Conservation (phyloP, 2,329 filamentous ascomycete genomes). For the Trichoderma aggressivum region DNA sequence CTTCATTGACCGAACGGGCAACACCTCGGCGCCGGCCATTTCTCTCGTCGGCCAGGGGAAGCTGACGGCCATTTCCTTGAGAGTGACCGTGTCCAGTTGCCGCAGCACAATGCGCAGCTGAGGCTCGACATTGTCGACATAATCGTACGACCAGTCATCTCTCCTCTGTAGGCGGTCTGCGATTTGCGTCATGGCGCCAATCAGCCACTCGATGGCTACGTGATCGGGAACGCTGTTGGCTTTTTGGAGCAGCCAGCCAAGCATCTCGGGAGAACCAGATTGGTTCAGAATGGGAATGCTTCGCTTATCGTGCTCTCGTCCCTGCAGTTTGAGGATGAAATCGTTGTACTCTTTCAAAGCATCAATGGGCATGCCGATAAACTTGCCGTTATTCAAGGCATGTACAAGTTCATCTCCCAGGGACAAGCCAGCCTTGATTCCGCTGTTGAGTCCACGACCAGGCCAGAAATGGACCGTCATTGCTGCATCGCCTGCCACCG, state of each 20-base stretch:
- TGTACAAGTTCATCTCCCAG: conserved; percentile 36
- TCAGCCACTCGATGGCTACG: conserved; percentile 34
- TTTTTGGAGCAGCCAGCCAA: conserved; percentile 35
- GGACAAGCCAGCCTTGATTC: conserved; percentile 36
- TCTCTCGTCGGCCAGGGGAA: conserved; percentile 37
- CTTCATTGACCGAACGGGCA: conserved; percentile 35
- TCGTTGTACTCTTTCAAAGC: conserved; percentile 35
- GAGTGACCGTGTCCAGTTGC: conserved; percentile 30
- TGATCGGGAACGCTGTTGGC: conserved; percentile 32
- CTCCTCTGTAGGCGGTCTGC: conserved; percentile 32
- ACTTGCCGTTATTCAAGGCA: conserved; percentile 29
- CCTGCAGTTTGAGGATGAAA: conserved; percentile 36
- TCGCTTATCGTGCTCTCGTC: conserved; percentile 36
- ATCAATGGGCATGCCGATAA: conserved; percentile 30
- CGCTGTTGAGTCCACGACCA: conserved; percentile 35
- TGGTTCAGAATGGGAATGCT: conserved; percentile 36
- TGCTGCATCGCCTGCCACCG: conserved; percentile 35
- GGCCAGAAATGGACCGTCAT: conserved; percentile 40
- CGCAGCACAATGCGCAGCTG: conserved; percentile 34
- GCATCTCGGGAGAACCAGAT: conserved; percentile 33
- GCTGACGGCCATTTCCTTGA: conserved; percentile 36
- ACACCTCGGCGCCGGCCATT: conserved; percentile 35
- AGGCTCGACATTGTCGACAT: conserved; percentile 30
- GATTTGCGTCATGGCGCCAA: conserved; percentile 34
- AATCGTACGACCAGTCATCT: conserved; percentile 31